Base-by-base conservation (phyloP, 176 grass and related monocot species). In the Rhipidocladum racemiflorum region DNA sequence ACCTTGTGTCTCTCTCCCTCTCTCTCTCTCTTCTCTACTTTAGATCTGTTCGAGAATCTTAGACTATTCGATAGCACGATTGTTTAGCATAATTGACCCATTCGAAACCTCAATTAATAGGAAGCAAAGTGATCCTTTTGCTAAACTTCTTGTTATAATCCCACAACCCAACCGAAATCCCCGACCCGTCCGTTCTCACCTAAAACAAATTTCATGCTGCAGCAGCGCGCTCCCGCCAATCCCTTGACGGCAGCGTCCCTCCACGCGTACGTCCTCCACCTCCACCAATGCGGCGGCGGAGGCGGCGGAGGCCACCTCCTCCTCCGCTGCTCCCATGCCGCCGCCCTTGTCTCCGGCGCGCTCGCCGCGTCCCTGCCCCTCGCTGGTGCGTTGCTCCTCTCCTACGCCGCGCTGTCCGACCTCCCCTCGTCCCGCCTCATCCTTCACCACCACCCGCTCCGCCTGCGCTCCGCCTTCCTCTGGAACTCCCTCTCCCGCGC, bases 401-500 rank as follows among this genome's bases (percentile, higher is more conserved):
- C 91, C 13, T 91, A 97, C 74, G 75, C 89, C 3, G 82, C 89
- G 62, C 34, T 83, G 23, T n/a, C 11, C 25, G 87, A 88, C 70
- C 55, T 91, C 25, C 23, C 69, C 15, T 81, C 91, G 27, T 81
- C 90, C 20, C 75, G 76, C 83, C 90, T 54, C 27, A 66, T 91
- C 77, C 90, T 91, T 42, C 30, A 18, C 29, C 75, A 75, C 70
- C 84, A 85, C 68, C 89, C 87, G 2, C 83, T 88, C 72, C 82
- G 75, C 10, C 25, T 84, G 14, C 27, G 72, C 15, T 81, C 82
- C 1, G 77, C 92, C 25, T 92, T 97, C 90, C 84, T 94, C 35
- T 97, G 92, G 94, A 97, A 97, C 63, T 90, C 92, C 15, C 90
- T 97, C 81, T 87, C 88, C 80, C 92, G 90, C 24, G 88, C 95